phyloP scores from a whole-genome alignment of 2,329 filamentous ascomycete genomes.

The Aspergillus unguis region DNA sequence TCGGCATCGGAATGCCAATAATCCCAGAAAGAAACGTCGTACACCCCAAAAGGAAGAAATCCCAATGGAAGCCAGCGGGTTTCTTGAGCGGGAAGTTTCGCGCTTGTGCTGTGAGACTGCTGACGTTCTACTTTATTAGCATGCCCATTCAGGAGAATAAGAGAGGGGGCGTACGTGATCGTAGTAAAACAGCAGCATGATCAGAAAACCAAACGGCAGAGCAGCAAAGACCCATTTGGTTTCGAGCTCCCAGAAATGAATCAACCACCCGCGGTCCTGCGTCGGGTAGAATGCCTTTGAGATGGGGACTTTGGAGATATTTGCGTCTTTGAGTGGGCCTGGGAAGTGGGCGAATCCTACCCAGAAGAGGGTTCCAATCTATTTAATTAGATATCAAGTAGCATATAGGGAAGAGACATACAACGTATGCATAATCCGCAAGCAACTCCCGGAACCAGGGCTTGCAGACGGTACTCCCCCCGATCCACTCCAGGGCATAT shows the following conservation, averaged over 20 bases:
- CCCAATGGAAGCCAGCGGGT: constrained; percentile 79
- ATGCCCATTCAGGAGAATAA: neutral
- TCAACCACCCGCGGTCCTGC: constrained; percentile 66
- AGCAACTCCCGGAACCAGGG: constrained; percentile 47
- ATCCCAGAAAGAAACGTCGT: constrained; percentile 71
- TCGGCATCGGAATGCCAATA: constrained; percentile 71
- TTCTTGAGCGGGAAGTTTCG: constrained; percentile 75
- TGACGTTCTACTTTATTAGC: constrained; percentile 52
- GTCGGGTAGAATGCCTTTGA: constrained; percentile 74
- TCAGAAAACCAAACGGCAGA: constrained; percentile 72
- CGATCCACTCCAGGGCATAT: constrained; percentile 44
- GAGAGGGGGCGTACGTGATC: constrained; percentile 64
- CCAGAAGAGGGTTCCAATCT: constrained; percentile 66
- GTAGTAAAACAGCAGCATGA: constrained; percentile 82
- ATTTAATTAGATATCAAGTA: neutral
- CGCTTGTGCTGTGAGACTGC: constrained; percentile 73
- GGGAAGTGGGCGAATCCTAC: constrained; percentile 77
- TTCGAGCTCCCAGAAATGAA: constrained; percentile 72
- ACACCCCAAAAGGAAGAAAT: constrained; percentile 71
- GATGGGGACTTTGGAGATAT: constrained; percentile 68
- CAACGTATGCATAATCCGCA: constrained; percentile 53
- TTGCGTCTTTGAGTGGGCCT: constrained; percentile 68
- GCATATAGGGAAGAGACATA: constrained; percentile 21
- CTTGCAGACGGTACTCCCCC: constrained; percentile 53
- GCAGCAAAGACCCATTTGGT: constrained; percentile 72